These are phyloP conservation scores for Straminergon stramineum DNA, from an alignment of 225 moss, liverwort and hornwort species.

Conservation along the genomic window DNA sequence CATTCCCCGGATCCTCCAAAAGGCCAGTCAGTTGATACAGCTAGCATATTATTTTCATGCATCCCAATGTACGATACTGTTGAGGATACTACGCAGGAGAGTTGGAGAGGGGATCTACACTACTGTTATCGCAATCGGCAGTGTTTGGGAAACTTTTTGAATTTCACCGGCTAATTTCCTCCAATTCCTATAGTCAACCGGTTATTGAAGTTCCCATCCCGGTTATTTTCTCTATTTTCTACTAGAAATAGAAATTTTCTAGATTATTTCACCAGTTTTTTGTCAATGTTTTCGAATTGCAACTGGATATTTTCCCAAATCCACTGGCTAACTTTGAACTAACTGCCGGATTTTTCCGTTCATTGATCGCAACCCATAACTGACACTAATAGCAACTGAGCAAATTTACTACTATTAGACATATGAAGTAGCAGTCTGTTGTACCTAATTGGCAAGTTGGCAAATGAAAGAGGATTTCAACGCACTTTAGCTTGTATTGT, in stretches of 20 bases:
- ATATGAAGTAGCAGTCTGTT: accelerated
- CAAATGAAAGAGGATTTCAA: not conserved
- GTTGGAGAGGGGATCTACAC: not conserved
- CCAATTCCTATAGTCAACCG: no score
- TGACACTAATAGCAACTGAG: not conserved
- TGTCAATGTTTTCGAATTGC: no score
- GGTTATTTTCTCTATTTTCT: no score
- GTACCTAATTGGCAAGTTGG: accelerated
- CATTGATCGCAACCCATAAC: no score
- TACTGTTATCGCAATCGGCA: not conserved
- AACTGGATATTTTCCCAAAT: no score
- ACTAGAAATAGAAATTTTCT: no score
- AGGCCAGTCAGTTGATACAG: not conserved
- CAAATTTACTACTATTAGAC: not conserved
- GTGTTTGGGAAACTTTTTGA: no score
- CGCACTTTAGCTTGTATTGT: not conserved
- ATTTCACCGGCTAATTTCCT: no score
- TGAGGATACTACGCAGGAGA: not conserved
- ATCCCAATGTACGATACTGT: not conserved
- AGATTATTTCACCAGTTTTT: no score
- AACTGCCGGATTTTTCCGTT: no score
- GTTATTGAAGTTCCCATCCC: no score
- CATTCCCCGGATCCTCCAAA: not conserved
- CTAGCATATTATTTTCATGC: not conserved
- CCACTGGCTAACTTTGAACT: no score